phyloP scores from a whole-genome alignment of 768 basidiomycete genomes.

The Butyriboletus loyo region DNA sequence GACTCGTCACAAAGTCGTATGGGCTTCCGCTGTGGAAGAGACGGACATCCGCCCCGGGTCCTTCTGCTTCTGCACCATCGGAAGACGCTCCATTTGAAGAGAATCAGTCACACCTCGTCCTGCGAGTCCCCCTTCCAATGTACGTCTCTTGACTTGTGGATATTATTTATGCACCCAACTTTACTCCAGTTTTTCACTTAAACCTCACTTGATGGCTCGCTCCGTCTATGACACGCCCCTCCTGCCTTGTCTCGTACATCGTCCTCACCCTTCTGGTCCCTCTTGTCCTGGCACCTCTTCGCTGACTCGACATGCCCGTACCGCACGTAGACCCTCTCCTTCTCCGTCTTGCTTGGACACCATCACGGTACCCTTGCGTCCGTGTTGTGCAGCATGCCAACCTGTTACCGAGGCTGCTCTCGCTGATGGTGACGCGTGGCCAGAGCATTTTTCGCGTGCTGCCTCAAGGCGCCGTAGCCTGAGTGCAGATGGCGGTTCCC shows the following conservation, averaged over 20 bases:
- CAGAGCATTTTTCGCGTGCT: constrained; percentile 60
- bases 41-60: constrained; percentile 12
- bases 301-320: constrained; percentile 11
- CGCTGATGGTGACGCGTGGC: constrained; percentile 55
- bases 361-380: constrained; percentile 63
- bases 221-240: constrained; percentile 35
- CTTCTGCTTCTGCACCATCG: constrained; percentile 22
- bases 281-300: background rate
- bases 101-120: constrained; percentile 42
- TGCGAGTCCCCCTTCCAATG: constrained; percentile 65
- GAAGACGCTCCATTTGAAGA: constrained; percentile 28
- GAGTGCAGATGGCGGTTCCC: constrained; percentile 36
- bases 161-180: background rate
- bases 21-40: constrained; percentile 68
- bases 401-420: constrained; percentile 54
- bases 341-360: constrained; percentile 39
- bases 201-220: constrained; percentile 41
- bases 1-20: constrained; percentile 62
- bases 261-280: constrained; percentile 27
- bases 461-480: constrained; percentile 56
- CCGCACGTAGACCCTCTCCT: constrained; percentile 21
- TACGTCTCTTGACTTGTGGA: constrained; percentile 29
- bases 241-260: constrained; percentile 56
- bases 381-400: constrained; percentile 67
- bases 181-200: constrained; percentile 40